Conservation (phyloP, 805 yeast genomes). For the Saccharomycopsis capsularis region DNA sequence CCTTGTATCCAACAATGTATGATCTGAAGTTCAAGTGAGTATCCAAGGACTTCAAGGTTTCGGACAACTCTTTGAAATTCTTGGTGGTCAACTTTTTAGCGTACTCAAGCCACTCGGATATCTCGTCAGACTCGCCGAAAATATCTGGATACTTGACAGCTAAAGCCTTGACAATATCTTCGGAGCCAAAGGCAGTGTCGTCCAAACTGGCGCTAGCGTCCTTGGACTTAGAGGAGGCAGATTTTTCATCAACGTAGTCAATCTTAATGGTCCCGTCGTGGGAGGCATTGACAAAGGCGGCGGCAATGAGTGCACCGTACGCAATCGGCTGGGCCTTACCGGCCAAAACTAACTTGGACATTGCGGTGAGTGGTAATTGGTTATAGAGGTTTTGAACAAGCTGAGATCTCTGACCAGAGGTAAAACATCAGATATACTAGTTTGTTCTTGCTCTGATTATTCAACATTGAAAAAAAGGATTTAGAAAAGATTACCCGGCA, state of each 20-base stretch:
- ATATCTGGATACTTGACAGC: slow-evolving; percentile 47
- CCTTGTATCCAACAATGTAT: slow-evolving; percentile 59
- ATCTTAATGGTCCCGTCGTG: slow-evolving; percentile 48
- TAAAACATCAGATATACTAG: too few relatives aligned
- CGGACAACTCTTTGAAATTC: slow-evolving; percentile 81
- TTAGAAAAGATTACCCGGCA: too few relatives aligned
- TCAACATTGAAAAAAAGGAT: too few relatives aligned
- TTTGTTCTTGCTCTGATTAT: too few relatives aligned
- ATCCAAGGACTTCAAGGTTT: slow-evolving; percentile 73
- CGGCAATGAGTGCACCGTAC: slow-evolving; percentile 71
- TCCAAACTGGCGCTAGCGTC: slow-evolving; percentile 39
- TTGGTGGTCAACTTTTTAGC: slow-evolving; percentile 65
- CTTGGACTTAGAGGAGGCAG: slow-evolving; percentile 37
- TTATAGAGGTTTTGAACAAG: too few relatives aligned
- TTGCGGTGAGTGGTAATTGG: too few relatives aligned
- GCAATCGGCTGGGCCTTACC: slow-evolving; percentile 83
- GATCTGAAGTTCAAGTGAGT: slow-evolving; percentile 80
- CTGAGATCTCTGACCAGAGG: too few relatives aligned
- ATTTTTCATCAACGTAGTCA: slow-evolving; percentile 67
- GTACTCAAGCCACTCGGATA: slow-evolving; percentile 59
- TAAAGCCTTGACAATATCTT: slow-evolving; percentile 42
- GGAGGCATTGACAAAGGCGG: slow-evolving; percentile 57
- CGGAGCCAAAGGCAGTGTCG: slow-evolving; percentile 34
- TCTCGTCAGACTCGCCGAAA: slow-evolving; percentile 28
- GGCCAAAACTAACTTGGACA: slow-evolving; percentile 52